phyloP scores from a whole-genome alignment of 225 moss, liverwort and hornwort species.

The Thuidium tamariscinum region DNA sequence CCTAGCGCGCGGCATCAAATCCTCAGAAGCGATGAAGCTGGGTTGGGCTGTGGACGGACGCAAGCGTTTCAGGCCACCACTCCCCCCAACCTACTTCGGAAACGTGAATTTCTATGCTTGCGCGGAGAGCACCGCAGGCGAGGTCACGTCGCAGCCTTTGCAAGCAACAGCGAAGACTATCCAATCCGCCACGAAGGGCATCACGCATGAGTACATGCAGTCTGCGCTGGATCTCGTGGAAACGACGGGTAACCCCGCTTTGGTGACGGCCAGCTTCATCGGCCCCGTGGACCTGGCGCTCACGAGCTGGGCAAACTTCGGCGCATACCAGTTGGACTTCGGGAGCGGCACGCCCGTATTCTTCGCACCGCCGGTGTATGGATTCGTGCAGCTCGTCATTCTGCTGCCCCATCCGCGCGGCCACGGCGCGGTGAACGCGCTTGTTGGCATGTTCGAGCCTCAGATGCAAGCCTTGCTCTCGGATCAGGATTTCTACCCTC shows the following conservation, averaged over 20 bases:
- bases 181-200: slow-evolving; percentile 11
- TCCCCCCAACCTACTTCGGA: slow-evolving; percentile 45
- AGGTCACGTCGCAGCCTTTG: slow-evolving; percentile 17
- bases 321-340: slow-evolving; percentile 33
- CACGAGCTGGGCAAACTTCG: slow-evolving; percentile 42
- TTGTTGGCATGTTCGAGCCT: slow-evolving; percentile 15
- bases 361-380: slow-evolving; percentile 10
- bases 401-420: slow-evolving; percentile 21
- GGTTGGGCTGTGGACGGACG: slow-evolving; percentile 63
- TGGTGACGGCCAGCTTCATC: slow-evolving; percentile 26
- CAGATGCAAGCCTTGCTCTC: slow-evolving; percentile 8
- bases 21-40: slow-evolving; percentile 15
- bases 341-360: slow-evolving; percentile 48
- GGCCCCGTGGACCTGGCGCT: slow-evolving; percentile 38
- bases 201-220: slow-evolving; percentile 52
- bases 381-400: slow-evolving; percentile 22
- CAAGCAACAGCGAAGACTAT: slow-evolving; percentile 7
- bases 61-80: slow-evolving; percentile 38
- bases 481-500: slow-evolving; percentile 18
- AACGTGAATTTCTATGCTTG: slow-evolving; percentile 55
- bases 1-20: slow-evolving; percentile 30
- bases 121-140: slow-evolving; percentile 21
- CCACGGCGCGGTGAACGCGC: slow-evolving; percentile 9
- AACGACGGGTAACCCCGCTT: neutral
- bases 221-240: slow-evolving; percentile 47